Conservation (phyloP, 768 basidiomycete species). For the Termitomyces titanicus region DNA sequence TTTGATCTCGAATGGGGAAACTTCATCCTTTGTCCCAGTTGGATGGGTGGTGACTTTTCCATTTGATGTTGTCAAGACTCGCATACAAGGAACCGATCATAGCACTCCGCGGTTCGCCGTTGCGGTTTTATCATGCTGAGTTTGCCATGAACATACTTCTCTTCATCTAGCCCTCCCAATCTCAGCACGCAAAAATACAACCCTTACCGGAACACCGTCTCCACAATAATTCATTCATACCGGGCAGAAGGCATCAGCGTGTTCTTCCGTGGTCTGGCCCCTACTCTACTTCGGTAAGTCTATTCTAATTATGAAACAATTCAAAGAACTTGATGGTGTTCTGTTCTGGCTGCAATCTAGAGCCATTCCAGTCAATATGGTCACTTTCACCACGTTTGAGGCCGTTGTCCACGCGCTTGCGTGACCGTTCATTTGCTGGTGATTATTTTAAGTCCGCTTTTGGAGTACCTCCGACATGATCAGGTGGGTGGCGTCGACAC, state of each 20-base stretch:
- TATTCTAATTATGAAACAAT: neutral
- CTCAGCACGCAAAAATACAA: constrained; percentile 21
- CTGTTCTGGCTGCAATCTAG: constrained; percentile 26
- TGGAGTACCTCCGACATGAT: neutral
- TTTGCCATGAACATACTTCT: neutral
- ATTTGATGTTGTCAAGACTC: constrained; percentile 87
- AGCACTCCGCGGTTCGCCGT: neutral
- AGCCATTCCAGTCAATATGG: constrained; percentile 86
- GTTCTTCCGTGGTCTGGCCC: constrained; percentile 74
- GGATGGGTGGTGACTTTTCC: constrained; percentile 86
- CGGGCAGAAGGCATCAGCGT: constrained; percentile 61
- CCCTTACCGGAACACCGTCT: constrained; percentile 56
- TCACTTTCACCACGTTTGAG: constrained; percentile 75
- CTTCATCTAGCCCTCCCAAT: neutral
- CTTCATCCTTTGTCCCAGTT: constrained; percentile 23
- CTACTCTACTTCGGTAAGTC: constrained; percentile 74
- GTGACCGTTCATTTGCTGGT: neutral
- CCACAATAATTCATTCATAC: constrained; percentile 59
- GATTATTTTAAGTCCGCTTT: neutral
- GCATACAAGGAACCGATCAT: constrained; percentile 60
- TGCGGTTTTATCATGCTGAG: neutral
- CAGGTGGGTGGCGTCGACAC: constrained; percentile 1
- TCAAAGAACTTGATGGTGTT: neutral
- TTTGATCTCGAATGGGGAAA: neutral
- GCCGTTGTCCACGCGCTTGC: constrained; percentile 40